Evolutionary conservation across 2,329 filamentous ascomycete genomes (phyloP).

Genomic region (Ophiognomonia clavigignenti-juglandacearum): DNA sequence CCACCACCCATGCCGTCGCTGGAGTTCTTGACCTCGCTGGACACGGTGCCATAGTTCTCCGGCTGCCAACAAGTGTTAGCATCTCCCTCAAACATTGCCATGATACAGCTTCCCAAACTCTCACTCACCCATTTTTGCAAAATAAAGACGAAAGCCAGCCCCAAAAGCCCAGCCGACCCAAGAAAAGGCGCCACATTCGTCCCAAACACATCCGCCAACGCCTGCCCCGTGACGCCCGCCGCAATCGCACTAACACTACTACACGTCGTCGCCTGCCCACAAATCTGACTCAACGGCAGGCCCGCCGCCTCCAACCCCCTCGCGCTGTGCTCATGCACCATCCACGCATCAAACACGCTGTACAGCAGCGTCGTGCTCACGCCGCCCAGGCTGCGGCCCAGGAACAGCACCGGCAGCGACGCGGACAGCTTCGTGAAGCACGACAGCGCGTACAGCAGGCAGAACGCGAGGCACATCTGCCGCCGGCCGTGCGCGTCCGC

Average conservation of each 20-base stretch:
- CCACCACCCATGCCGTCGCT: neutral
- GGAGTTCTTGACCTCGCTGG: neutral
- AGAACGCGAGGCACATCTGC: constrained; percentile 45
- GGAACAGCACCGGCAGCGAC: constrained; percentile 39
- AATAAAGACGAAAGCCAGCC: constrained; percentile 37
- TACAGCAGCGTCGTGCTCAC: constrained; percentile 53
- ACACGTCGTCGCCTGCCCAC: constrained; percentile 46
- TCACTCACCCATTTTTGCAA: constrained; percentile 42
- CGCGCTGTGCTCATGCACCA: constrained; percentile 51
- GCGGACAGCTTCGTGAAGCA: constrained; percentile 46
- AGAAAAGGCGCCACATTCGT: constrained; percentile 42
- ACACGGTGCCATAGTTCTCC: constrained; percentile 1
- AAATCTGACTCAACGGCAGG: constrained; percentile 43
- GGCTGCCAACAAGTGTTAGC: neutral
- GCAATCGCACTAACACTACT: constrained; percentile 53
- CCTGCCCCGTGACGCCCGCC: constrained; percentile 47
- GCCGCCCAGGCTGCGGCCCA: constrained; percentile 51
- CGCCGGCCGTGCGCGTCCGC: constrained; percentile 31
- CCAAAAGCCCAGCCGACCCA: constrained; percentile 20
- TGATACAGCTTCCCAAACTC: too few relatives aligned
- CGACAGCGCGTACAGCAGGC: constrained; percentile 44
- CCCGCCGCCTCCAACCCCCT: constrained; percentile 38
- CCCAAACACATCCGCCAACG: constrained; percentile 40
- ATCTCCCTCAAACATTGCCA: too few relatives aligned
- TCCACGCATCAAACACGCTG: constrained; percentile 56